Conservation (phyloP, 208 protist species). For the Vickermania ingenoplastis region DNA sequence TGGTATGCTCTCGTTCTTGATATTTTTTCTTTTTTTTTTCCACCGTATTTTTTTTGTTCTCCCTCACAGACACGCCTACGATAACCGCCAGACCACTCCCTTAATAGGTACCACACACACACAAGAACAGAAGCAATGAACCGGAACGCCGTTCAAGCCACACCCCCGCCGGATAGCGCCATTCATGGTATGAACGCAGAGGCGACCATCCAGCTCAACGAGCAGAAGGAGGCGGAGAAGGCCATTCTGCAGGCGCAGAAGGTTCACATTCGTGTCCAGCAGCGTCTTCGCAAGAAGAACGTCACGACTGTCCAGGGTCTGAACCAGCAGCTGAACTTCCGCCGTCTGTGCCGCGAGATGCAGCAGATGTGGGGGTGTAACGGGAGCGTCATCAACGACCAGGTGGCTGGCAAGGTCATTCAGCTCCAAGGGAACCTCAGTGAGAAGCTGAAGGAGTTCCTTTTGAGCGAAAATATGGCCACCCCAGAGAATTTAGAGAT, state of each 20-base stretch:
- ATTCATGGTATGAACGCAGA: no score
- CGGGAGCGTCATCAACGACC: conserved; percentile 85
- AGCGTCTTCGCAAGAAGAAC: conserved; percentile 94
- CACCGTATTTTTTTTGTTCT: no score
- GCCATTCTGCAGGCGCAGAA: conserved; percentile 55
- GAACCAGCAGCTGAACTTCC: conserved; percentile 87
- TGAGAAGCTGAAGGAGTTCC: conserved; percentile 87
- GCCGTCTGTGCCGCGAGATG: conserved; percentile 87
- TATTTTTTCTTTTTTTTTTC: no score
- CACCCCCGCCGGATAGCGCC: no score
- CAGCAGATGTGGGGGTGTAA: conserved; percentile 92
- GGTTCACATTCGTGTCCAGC: conserved; percentile 96
- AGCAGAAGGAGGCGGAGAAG: conserved; percentile 55
- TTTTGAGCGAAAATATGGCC: conserved; percentile 89
- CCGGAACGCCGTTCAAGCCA: no score
- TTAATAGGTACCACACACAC: neutral
- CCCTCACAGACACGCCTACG: no score
- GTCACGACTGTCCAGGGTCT: conserved; percentile 95
- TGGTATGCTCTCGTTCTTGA: no score
- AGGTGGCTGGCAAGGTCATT: conserved; percentile 86
- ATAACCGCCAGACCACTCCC: no score
- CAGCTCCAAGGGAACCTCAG: conserved; percentile 96
- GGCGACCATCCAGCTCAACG: conserved; percentile 35
- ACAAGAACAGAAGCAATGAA: neutral
- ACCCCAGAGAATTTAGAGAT: conserved; percentile 87